phyloP scores from a whole-genome alignment of 192 early-diverging fungal species.

The Coemansia sp. region DNA sequence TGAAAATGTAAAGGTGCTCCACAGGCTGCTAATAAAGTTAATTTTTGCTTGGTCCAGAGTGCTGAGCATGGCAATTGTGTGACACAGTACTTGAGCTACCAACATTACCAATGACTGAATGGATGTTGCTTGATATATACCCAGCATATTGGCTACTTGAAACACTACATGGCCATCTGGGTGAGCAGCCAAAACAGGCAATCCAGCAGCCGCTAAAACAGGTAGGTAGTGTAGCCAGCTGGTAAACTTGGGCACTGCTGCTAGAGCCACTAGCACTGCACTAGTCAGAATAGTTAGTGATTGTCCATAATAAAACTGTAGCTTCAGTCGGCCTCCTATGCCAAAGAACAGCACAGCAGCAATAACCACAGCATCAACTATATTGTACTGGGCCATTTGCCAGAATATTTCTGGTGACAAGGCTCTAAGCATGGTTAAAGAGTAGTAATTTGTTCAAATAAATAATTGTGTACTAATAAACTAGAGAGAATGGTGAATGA shows the following conservation, averaged over 20 bases:
- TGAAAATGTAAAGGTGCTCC: not conserved
- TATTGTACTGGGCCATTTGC: not conserved
- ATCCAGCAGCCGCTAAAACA: not conserved
- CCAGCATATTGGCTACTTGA: not conserved
- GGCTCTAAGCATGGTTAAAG: not conserved
- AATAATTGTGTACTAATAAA: not conserved
- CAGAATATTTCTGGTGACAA: not conserved
- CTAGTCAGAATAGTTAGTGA: not conserved
- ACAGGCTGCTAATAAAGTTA: not conserved
- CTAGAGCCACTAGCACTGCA: not conserved
- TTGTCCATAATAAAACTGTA: not conserved
- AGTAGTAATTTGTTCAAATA: not conserved
- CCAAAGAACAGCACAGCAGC: not conserved
- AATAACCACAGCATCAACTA: not conserved
- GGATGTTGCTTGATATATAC: not conserved
- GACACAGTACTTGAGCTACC: not conserved
- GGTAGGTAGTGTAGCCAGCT: not conserved
- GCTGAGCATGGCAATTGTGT: not conserved
- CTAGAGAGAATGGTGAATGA: not conserved
- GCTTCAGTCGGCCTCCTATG: not conserved
- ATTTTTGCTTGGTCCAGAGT: not conserved
- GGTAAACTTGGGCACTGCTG: not conserved
- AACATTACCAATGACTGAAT: not conserved
- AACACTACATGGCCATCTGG: not conserved
- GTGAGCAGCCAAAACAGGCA: not conserved